phyloP scores from a whole-genome alignment of 257 asterid species.

The Primulina eburnea region DNA sequence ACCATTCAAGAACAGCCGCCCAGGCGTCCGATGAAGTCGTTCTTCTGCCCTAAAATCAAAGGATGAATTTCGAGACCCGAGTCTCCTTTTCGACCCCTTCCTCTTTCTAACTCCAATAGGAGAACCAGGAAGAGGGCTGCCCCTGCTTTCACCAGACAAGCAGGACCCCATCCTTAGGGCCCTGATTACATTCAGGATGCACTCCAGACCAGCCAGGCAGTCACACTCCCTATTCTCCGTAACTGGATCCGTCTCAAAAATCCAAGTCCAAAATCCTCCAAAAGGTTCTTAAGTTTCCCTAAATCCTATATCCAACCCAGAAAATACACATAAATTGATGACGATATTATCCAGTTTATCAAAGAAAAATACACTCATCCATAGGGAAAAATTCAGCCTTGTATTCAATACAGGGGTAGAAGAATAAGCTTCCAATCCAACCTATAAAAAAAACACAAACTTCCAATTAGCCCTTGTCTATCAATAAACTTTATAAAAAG shows the following conservation, averaged over 20 bases:
- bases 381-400: slow-evolving; percentile 10
- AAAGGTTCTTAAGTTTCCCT: slow-evolving; percentile 20
- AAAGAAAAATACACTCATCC: slow-evolving; percentile 16
- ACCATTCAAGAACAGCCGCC: slow-evolving; percentile 80
- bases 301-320: slow-evolving; percentile 24
- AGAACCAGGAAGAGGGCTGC: slow-evolving; percentile 73
- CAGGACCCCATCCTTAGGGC: slow-evolving; percentile 99
- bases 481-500: slow-evolving; percentile 16
- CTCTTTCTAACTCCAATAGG: slow-evolving; percentile 50
- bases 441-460: slow-evolving; percentile 15
- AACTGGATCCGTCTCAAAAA: slow-evolving; percentile 59
- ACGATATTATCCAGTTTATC: slow-evolving; percentile 1
- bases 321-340: slow-evolving; percentile 24
- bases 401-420: slow-evolving; percentile 19
- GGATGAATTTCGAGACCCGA: slow-evolving; percentile 63
- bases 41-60: slow-evolving; percentile 62
- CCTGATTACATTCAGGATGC: slow-evolving; percentile 76
- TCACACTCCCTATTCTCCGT: slow-evolving; percentile 55
- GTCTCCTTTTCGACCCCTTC: slow-evolving; percentile 43
- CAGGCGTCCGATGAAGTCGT: slow-evolving; percentile 63
- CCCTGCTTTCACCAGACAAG: slow-evolving; percentile 80
- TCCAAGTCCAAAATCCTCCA: slow-evolving; percentile 18
- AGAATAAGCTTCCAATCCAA: slow-evolving; percentile 26
- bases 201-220: slow-evolving; percentile 85
- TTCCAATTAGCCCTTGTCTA: slow-evolving; percentile 31